phyloP scores from a whole-genome alignment of 805 yeast species.

The Candida parachauliodes region DNA sequence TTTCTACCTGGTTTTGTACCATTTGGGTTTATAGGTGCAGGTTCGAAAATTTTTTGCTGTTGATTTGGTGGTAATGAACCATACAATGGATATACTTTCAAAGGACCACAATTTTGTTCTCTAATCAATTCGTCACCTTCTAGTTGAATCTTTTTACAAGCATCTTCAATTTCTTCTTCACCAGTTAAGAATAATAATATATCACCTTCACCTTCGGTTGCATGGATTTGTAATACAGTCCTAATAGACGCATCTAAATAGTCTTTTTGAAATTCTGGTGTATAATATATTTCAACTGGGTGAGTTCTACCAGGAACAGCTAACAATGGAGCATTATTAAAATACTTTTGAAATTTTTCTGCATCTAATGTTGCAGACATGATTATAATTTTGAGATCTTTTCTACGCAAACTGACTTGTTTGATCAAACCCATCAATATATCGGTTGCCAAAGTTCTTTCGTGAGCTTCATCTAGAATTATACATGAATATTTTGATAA shows the following conservation, averaged over 20 bases:
- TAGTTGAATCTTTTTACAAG: constrained; percentile 79
- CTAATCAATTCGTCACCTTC: constrained; percentile 88
- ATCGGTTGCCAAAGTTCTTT: constrained; percentile 94
- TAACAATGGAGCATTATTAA: constrained; percentile 85
- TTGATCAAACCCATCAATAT: constrained; percentile 92
- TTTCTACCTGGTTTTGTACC: constrained; percentile 90
- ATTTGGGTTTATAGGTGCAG: constrained; percentile 73
- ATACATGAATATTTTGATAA: constrained; percentile 80
- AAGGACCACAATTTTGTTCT: constrained; percentile 87
- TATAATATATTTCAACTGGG: constrained; percentile 95
- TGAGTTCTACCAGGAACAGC: constrained; percentile 98
- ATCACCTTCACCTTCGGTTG: constrained; percentile 93
- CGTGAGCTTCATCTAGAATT: constrained; percentile 96
- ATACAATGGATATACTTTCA: constrained; percentile 86
- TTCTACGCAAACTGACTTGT: constrained; percentile 73
- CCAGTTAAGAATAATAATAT: constrained; percentile 85
- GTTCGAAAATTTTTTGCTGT: constrained; percentile 90
- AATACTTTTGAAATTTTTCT: constrained; percentile 87
- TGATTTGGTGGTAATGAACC: constrained; percentile 96
- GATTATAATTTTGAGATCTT: constrained; percentile 85
- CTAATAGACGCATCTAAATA: constrained; percentile 92
- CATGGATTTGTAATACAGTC: constrained; percentile 94
- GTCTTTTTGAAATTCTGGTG: constrained; percentile 95
- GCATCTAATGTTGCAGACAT: constrained; percentile 99
- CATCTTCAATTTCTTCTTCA: constrained; percentile 97